Percentiles rank a stretch among this genome's conserved stretches.
phyloP scores from a whole-genome alignment of 352 stramenopile genomes.

The Pythium phragmiticola region DNA sequence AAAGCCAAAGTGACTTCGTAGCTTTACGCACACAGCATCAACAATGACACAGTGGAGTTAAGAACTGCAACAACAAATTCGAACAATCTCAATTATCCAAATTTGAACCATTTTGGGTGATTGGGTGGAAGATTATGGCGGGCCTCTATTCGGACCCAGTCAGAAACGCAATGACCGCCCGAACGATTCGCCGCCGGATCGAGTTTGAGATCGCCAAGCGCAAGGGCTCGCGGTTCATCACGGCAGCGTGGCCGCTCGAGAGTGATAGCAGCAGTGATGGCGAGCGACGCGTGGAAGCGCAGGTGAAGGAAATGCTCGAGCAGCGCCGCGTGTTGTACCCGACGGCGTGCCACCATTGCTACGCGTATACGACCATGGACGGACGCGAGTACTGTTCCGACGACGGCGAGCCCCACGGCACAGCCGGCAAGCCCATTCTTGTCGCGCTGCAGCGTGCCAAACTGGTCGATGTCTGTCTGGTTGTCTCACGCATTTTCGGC shows the following conservation, averaged over 20 bases:
- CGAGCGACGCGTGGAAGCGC: conserved; percentile 25
- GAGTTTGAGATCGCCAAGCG: conserved; percentile 80
- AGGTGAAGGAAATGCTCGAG: conserved; percentile 51
- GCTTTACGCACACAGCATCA: not conserved
- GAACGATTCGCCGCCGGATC: conserved; percentile 47
- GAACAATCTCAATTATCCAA: not conserved
- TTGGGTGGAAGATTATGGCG: not conserved
- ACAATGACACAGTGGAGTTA: conserved; percentile 4
- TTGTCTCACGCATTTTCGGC: conserved; percentile 76
- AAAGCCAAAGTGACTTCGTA: not conserved
- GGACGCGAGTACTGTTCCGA: conserved; percentile 63
- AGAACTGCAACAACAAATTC: not conserved
- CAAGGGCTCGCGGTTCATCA: conserved; percentile 83
- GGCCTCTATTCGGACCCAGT: not conserved
- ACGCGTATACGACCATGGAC: conserved; percentile 55
- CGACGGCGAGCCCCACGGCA: conserved; percentile 75
- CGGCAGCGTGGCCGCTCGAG: conserved; percentile 55
- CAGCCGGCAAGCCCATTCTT: conserved; percentile 66
- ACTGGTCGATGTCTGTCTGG: conserved; percentile 68
- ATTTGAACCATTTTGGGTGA: not conserved
- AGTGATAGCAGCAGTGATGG: conserved; percentile 1
- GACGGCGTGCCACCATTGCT: conserved; percentile 72
- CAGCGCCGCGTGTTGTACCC: conserved; percentile 46
- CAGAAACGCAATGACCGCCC: not conserved
- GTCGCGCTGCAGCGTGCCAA: conserved; percentile 50